Conservation (phyloP, 768 basidiomycete species). For the Mycena polygramma region DNA sequence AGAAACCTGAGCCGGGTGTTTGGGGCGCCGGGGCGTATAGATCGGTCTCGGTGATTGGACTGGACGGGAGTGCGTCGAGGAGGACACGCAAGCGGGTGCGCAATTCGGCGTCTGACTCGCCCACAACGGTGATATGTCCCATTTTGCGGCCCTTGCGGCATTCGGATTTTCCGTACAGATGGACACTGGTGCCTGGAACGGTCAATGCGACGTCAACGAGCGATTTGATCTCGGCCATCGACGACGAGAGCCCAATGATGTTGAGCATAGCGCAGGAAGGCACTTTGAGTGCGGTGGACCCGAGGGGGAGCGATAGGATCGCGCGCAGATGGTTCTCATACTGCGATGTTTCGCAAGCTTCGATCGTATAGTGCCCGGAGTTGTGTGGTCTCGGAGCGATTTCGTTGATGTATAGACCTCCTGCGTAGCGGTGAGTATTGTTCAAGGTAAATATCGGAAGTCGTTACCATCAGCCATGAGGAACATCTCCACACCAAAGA, state of each 20-base stretch:
- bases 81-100: conserved; percentile 79
- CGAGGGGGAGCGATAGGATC: conserved; percentile 90
- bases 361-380: conserved; percentile 98
- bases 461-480: conserved; percentile 84
- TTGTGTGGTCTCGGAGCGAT: conserved; percentile 99
- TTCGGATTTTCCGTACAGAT: conserved; percentile 94
- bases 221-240: conserved; percentile 70
- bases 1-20: conserved; percentile 61
- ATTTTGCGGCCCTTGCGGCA: conserved; percentile 94
- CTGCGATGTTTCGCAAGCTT: conserved; percentile 96
- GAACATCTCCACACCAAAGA: conserved; percentile 99
- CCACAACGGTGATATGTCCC: conserved; percentile 96
- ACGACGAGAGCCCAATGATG: conserved; percentile 85
- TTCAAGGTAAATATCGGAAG: background rate
- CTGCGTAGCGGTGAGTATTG: conserved; percentile 53
- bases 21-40: conserved; percentile 64
- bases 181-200: conserved; percentile 82
- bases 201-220: conserved; percentile 72
- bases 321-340: conserved; percentile 98
- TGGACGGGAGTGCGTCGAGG: conserved; percentile 72
- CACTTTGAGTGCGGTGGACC: conserved; percentile 89
- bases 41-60: conserved; percentile 61
- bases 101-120: conserved; percentile 82
- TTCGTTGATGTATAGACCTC: conserved; percentile 89
- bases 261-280: conserved; percentile 95